A percentile compares a stretch with the other conserved stretches of the same genome.
Evolutionary conservation across 1,284 basidiomycete species (phyloP).

Genomic region (Ustilago hordei): DNA sequence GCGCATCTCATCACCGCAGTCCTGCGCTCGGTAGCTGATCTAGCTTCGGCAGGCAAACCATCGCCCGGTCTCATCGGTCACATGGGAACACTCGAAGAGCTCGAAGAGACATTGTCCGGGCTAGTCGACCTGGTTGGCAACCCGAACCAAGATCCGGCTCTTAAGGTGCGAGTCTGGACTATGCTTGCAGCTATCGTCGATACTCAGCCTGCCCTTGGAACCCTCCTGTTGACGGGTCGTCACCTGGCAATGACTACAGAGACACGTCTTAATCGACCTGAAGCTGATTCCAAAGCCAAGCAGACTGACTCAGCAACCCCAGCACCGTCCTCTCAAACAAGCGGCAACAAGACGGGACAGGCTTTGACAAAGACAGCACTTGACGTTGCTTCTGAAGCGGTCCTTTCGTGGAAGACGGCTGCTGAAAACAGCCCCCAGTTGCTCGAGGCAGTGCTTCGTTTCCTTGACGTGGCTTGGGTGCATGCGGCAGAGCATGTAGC

Average conservation of each 20-base stretch:
- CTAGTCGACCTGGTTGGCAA: conserved; percentile 60
- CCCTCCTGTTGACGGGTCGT: conserved; percentile 82
- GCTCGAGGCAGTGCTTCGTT: conserved; percentile 80
- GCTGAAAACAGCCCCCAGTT: conserved; percentile 74
- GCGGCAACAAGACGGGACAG: conserved; percentile 23
- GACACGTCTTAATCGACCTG: conserved; percentile 39
- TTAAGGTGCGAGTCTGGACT: conserved; percentile 82
- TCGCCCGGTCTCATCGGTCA: conserved; percentile 57
- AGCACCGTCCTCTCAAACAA: conserved; percentile 21
- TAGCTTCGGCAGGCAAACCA: conserved; percentile 22
- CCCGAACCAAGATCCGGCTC: conserved; percentile 76
- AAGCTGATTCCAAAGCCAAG: conserved; percentile 58
- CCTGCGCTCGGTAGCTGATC: conserved; percentile 44
- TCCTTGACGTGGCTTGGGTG: conserved; percentile 84
- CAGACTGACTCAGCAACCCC: conserved; percentile 36
- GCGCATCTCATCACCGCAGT: conserved; percentile 56
- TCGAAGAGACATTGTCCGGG: conserved; percentile 53
- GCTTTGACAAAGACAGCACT: conserved; percentile 63
- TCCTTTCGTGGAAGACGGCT: conserved; percentile 78
- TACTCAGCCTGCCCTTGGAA: conserved; percentile 86
- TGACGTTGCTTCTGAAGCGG: conserved; percentile 75
- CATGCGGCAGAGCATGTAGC: conserved; percentile 81
- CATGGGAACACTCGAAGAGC: conserved; percentile 66
- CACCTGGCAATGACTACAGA: conserved; percentile 70
- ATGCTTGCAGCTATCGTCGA: conserved; percentile 85